A percentile compares a stretch with the other conserved stretches of the same genome.
phyloP scores from a whole-genome alignment of 805 yeast genomes.

The Candida nitratophila region DNA sequence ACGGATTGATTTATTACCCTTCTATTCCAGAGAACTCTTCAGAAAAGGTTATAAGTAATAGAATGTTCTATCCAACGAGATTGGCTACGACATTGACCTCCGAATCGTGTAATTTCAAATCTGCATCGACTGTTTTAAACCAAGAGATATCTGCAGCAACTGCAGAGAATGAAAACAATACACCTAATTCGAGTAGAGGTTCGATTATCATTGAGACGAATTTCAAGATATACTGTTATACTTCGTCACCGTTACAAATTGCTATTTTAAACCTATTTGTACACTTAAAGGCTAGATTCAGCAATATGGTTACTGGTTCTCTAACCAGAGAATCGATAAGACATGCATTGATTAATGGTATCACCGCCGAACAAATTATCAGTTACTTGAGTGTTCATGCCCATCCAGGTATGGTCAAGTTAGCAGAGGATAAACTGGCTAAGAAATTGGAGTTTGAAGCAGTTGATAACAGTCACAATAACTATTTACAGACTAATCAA shows the following conservation, averaged over 20 bases:
- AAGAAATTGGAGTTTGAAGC: constrained; percentile 63
- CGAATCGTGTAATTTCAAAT: constrained; percentile 62
- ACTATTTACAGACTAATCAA: constrained; percentile 31
- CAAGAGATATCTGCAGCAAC: constrained; percentile 40
- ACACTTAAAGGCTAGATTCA: constrained; percentile 74
- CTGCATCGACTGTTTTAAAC: constrained; percentile 72
- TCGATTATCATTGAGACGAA: constrained; percentile 88
- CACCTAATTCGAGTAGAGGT: constrained; percentile 32
- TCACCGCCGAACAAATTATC: constrained; percentile 91
- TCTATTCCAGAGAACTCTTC: constrained; percentile 19
- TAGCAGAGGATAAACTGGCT: constrained; percentile 62
- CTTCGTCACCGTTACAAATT: constrained; percentile 90
- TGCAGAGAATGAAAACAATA: constrained; percentile 8
- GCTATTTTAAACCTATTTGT: constrained; percentile 88
- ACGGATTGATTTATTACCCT: constrained; percentile 70
- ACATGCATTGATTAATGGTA: constrained; percentile 77
- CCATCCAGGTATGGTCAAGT: constrained; percentile 79
- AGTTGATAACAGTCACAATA: constrained; percentile 16
- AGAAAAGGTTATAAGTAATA: constrained; percentile 27
- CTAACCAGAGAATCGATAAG: constrained; percentile 89
- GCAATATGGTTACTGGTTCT: constrained; percentile 90
- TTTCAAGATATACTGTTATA: constrained; percentile 86
- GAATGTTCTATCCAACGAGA: constrained; percentile 82
- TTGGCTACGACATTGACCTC: constrained; percentile 86
- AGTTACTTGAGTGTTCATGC: constrained; percentile 87